Conservation (phyloP, 1,284 basidiomycete species). For the Stygiomarasmius scandens region DNA sequence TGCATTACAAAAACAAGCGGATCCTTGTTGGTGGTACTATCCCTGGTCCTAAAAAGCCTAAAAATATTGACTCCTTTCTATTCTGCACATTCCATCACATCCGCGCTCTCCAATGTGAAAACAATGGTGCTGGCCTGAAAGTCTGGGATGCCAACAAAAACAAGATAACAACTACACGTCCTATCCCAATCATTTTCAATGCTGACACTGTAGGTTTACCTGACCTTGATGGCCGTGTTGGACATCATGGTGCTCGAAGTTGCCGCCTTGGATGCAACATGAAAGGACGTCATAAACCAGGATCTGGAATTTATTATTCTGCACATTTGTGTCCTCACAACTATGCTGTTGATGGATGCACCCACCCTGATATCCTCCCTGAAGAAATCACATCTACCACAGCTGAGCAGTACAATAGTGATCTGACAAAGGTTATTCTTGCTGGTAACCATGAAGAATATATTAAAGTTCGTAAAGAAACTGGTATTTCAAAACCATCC, state of each 20-base stretch:
- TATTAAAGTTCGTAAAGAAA: conserved; percentile 20
- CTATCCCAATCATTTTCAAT: conserved; percentile 11
- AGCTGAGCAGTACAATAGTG: conserved; percentile 5
- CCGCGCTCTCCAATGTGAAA: conserved; percentile 18
- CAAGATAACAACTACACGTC: neutral
- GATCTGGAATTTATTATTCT: conserved; percentile 25
- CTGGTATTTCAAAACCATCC: conserved; percentile 23
- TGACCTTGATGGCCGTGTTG: conserved; percentile 24
- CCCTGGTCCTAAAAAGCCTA: conserved; percentile 33
- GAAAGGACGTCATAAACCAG: conserved; percentile 18
- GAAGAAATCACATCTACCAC: neutral
- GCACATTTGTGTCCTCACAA: conserved; percentile 22
- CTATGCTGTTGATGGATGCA: conserved; percentile 23
- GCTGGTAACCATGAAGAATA: conserved; percentile 11
- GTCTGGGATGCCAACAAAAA: conserved; percentile 18
- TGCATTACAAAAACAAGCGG: conserved; percentile 29
- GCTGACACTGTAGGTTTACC: conserved; percentile 31
- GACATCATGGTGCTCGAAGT: conserved; percentile 22
- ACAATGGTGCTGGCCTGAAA: conserved; percentile 11
- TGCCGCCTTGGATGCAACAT: conserved; percentile 23
- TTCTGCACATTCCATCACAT: conserved; percentile 27
- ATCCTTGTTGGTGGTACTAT: conserved; percentile 31
- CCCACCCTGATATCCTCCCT: conserved; percentile 21
- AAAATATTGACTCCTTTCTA: conserved; percentile 31
- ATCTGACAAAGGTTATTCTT: conserved; percentile 7